Base-by-base conservation (phyloP, 2,329 filamentous ascomycete genomes). In the Sporothrix globosa region DNA sequence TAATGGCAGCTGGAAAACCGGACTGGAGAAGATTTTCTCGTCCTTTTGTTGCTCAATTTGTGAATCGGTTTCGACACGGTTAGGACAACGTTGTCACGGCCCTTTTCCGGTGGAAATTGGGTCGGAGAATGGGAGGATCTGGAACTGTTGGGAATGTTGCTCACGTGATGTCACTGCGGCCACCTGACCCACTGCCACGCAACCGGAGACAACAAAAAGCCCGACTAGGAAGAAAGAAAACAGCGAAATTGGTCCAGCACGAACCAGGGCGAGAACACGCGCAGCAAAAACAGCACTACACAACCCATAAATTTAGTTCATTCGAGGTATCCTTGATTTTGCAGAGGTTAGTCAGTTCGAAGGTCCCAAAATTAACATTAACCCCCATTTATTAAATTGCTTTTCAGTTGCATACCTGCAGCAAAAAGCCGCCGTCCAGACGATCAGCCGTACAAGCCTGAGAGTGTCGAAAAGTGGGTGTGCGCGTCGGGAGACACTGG, bases 161-260 rank as follows among this genome's bases (percentile, higher is more conserved):
- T 34, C 69, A 71, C 69, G 69, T 71, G 69, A 71, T 63, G 34
- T 21, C 21, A 30, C 52, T 27, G 56, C 39, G 66, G 67, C 67
- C 67, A 68, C 54, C 56, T 30, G 69, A 68, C 66, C 69, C 69
- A 66, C 66, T 65, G 17, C 39, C 7, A 39, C 65, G 63, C 21
- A 66, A 53, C 39, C 17, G 17, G 17, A 48, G 69, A 66, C 52
- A 54, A 65, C 58, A 58, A 61, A 44, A 56, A 17, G 48, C 69
- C 53, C 67, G 56, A 68, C 69, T 61, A 46, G 60, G 69, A 56
- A 68, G 54, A 71, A 63, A 56, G 39, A 61, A 71, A 70, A 56
- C 66, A 68, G 65, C 53, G 58, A 67, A 60, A 67, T 56, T 34
- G 65, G 44, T 30, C 60, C n/a, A 48, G 11, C 17, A 17, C 17